Evolutionary conservation across 1,284 basidiomycete genomes (phyloP).

Genomic region (Moesziomyces sp.): DNA sequence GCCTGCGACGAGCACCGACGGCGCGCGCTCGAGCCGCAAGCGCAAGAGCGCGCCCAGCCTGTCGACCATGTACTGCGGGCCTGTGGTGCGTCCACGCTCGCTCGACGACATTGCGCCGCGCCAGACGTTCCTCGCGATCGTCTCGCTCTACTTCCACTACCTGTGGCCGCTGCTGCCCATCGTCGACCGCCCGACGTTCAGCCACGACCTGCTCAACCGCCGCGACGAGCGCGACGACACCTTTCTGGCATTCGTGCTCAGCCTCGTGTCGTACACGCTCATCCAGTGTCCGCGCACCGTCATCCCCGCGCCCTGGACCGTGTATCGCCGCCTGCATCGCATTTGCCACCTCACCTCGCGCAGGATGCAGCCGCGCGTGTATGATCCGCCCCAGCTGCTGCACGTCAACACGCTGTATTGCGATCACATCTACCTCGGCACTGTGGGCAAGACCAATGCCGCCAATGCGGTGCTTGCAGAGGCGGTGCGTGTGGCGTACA

Average conservation of each 20-base stretch:
- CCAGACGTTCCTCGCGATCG: constrained; percentile 49
- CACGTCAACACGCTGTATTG: constrained; percentile 56
- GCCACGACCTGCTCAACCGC: constrained; percentile 47
- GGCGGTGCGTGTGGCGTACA: constrained; percentile 44
- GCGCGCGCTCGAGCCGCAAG: background rate
- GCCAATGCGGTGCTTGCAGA: constrained; percentile 56
- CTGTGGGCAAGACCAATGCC: constrained; percentile 40
- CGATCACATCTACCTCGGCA: constrained; percentile 59
- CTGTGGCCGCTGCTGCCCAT: constrained; percentile 53
- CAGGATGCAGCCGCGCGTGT: constrained; percentile 46
- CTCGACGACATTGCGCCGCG: constrained; percentile 54
- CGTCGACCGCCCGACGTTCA: constrained; percentile 48
- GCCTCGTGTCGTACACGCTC: constrained; percentile 52
- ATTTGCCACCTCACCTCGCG: constrained; percentile 53
- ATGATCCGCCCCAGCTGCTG: constrained; percentile 47
- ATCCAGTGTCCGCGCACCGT: constrained; percentile 51
- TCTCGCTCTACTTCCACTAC: constrained; percentile 53
- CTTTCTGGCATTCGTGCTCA: constrained; percentile 53
- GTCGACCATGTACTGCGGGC: constrained; percentile 34
- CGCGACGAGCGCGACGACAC: constrained; percentile 47
- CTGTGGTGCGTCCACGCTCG: constrained; percentile 46
- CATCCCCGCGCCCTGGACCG: constrained; percentile 43
- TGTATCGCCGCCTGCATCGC: constrained; percentile 51
- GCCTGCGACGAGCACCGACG: background rate
- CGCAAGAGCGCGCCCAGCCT: constrained; percentile 10